Percentiles rank a stretch among this genome's conserved stretches.
These are phyloP conservation scores for Exophiala viscosa DNA, from an alignment of 2,329 filamentous ascomycete species.

Conservation along the genomic window DNA sequence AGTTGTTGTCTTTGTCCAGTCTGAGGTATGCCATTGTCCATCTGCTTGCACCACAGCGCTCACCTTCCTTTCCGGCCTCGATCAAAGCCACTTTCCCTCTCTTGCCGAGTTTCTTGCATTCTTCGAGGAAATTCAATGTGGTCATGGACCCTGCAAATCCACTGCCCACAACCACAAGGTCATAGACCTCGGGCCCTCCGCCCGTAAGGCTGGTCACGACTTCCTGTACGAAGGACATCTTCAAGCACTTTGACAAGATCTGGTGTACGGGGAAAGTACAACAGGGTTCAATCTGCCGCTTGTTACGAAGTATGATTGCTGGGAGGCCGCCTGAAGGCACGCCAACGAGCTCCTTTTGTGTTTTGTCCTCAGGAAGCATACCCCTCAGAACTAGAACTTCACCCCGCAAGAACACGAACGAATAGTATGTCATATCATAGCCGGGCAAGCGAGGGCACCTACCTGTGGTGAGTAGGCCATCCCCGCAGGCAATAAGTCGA, in stretches of 20 bases:
- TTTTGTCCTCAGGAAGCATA: too few relatives aligned
- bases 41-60: slow-evolving; percentile 39
- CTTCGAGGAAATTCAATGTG: slow-evolving; percentile 41
- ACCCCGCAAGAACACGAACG: too few relatives aligned
- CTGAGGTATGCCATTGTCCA: slow-evolving; percentile 43
- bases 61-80: slow-evolving; percentile 39
- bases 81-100: slow-evolving; percentile 38
- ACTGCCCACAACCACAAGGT: slow-evolving; percentile 40
- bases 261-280: too few relatives aligned
- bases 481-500: too few relatives aligned
- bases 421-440: too few relatives aligned
- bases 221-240: slow-evolving; percentile 11
- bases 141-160: slow-evolving; percentile 42
- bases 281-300: too few relatives aligned
- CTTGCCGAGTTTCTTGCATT: slow-evolving; percentile 35
- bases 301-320: too few relatives aligned
- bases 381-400: too few relatives aligned
- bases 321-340: too few relatives aligned
- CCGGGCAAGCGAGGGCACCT: too few relatives aligned
- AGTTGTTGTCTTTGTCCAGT: slow-evolving; percentile 36
- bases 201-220: slow-evolving; percentile 23
- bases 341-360: too few relatives aligned
- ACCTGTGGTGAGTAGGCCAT: too few relatives aligned
- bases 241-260: not conserved
- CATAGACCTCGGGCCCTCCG: slow-evolving; percentile 29